Evolutionary conservation across 208 protist genomes (phyloP), one percentile per base, ranked within the genome.

Genomic region (Wallacemonas sp.): DNA sequence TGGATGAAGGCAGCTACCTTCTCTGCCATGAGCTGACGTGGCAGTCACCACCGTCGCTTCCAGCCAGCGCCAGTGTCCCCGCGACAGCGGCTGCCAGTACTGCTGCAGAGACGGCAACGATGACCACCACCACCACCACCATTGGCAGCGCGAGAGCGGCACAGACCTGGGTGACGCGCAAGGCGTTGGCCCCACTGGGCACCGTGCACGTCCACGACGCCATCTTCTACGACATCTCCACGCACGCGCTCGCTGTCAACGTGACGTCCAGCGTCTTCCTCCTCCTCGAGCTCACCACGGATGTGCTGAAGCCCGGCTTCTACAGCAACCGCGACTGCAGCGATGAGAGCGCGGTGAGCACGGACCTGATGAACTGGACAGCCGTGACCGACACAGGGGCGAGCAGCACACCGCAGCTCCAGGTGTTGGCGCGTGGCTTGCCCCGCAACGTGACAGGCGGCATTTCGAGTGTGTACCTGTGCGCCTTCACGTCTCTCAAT

Each of bases 151-250:
- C 36, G 36, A 0, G 1, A 6, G 52, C 14, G 29, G 26, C 26
- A 16, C 30, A 33, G 32, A 6, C 29, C 32, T 58, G 52, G 52
- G 32, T 41, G 6, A 58, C 52, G 5, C 17, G 39, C 8, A 56
- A 2, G 9, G 36, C 14, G 41, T 78, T 65, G 72, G 41, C 56
- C 8, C 60, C 64, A 5, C 14, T 52, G 3, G 36, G 32, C 9
- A 32, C 43, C 9, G 16, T 78, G 30, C 19, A 44, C 44, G 49
- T 67, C 1, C 55, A 68, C 61, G 65, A 44, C 9, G 57, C 66
- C 16, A 33, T 63, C 38, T 58, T 56, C 61, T 78, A 71, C 65
- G 24, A 34, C 14, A 17, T 78, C 23, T 78, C 65, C 6, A 39
- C 65, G 14, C 4, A 29, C 23, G 56, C 60, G 43, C 4, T 78